These are phyloP conservation scores for Eimeria maxima DNA, from an alignment of 169 alveolate genomes.

Conservation along the genomic window DNA sequence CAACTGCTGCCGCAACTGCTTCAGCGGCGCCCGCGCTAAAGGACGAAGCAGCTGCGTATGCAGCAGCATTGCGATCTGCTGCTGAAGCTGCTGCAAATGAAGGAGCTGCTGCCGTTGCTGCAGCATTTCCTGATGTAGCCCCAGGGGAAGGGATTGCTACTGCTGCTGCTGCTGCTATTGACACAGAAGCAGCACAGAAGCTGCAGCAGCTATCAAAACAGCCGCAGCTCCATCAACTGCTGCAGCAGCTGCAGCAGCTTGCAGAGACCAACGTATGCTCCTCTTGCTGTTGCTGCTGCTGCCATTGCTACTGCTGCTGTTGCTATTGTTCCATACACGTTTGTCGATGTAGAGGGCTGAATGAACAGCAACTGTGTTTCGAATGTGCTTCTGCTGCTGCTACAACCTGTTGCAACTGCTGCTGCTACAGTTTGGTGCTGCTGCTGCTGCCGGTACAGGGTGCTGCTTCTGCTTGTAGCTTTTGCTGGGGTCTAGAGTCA, in stretches of 20 bases:
- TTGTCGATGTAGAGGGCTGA: no score
- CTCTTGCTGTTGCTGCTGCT: constrained; percentile 48
- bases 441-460: background rate
- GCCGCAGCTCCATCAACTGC: background rate
- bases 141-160: background rate
- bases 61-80: background rate
- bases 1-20: constrained; percentile 45
- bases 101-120: constrained; percentile 28
- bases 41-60: background rate
- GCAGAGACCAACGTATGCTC: background rate
- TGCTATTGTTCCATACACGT: background rate
- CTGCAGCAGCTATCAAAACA: no score
- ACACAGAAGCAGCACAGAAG: constrained; percentile 10
- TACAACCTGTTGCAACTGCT: background rate
- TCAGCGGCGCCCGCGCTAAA: background rate
- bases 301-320: constrained; percentile 57
- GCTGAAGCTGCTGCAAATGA: no score
- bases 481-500: background rate
- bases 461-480: constrained; percentile 16
- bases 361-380: background rate
- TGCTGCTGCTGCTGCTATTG: constrained; percentile 68
- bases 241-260: constrained; percentile 62
- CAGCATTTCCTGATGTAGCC: background rate
- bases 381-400: constrained; percentile 40
- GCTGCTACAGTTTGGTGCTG: background rate